Percentiles rank a stretch among this genome's conserved stretches.
phyloP scores from a whole-genome alignment of 257 asterid genomes.

The Ilex asprella region DNA sequence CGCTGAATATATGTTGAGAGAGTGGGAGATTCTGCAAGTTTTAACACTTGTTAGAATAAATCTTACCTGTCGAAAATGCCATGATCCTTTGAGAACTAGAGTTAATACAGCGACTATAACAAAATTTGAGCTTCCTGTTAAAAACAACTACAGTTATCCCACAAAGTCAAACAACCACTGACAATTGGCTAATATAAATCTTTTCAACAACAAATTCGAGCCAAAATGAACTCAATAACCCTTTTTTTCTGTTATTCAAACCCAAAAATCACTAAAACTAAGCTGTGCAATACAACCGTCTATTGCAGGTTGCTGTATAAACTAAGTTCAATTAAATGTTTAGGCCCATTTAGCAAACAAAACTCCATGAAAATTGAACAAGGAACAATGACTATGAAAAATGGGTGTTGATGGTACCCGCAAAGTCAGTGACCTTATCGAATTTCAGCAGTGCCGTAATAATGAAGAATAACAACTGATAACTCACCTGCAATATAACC shows the following conservation, averaged over 20 bases:
- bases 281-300: no score
- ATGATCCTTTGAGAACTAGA: slow-evolving; percentile 75
- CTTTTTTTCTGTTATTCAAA: neutral
- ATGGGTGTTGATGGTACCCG: slow-evolving; percentile 40
- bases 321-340: no score
- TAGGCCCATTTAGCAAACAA: no score
- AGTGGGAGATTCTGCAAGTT: neutral
- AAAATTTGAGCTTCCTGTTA: slow-evolving; percentile 86
- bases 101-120: slow-evolving; percentile 75
- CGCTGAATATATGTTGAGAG: neutral
- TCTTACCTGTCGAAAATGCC: slow-evolving; percentile 84
- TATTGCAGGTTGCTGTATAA: no score
- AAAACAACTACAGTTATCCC: neutral
- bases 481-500: slow-evolving; percentile 55
- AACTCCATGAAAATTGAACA: neutral
- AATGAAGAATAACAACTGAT: slow-evolving; percentile 72
- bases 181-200: no score
- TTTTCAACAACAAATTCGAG: no score
- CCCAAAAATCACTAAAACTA: no score
- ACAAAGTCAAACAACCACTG: neutral
- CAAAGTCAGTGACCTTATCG: slow-evolving; percentile 96
- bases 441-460: slow-evolving; percentile 81
- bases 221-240: neutral
- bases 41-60: neutral
- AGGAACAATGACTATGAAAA: neutral